Base-by-base conservation (phyloP, 805 yeast genomes). In the Yamadazyma takamatsuzukensis region DNA sequence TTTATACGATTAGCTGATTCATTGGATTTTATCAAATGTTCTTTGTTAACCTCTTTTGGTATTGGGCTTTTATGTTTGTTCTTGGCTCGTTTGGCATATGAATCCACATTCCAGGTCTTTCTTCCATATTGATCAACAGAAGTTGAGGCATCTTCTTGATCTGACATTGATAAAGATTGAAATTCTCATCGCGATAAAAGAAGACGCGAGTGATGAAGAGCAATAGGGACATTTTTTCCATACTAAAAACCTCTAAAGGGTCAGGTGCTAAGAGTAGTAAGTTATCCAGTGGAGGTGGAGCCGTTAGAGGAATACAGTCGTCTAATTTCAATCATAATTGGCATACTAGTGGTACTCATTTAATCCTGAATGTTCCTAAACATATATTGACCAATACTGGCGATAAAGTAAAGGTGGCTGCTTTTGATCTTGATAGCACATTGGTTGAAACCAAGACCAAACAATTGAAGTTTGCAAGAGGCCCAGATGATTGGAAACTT, bases 401-500 rank as follows among this genome's bases (percentile, higher is more conserved):
- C 7, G 21, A 19, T 19, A 19, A 19, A 10, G 37, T 61, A 2
- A 67, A 65, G 25, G 47, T 83, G 1, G 86, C 86, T 2, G 83
- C 83, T 0, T 90, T 89, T 56, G 97, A 90, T 54, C 63, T 90
- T 31, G 98, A 90, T 61, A 81, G 76, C 6, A 90, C 97, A 0
- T 45, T 90, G 6, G 74, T 86, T 0, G 51, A 53, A 11, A 79
- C 96, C 0, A 80, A 75, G 49, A 70, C 84, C 0, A 86, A 85
- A 1, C 29, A 49, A 12, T 12, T 10, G 5, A 70, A 64, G 29
- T 86, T 80, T 49, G 69, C 87, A 0, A 56, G 68, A 15, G 61
- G 73, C 6, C 71, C 83, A 1, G 40, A 54, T 3, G 97, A 90
- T 54, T 90, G 97, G 97, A 62, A 65, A 47, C 69, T 80, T 58